These are phyloP conservation scores for Pythium guiyangense DNA, from an alignment of 352 stramenopile genomes.

Conservation along the genomic window DNA sequence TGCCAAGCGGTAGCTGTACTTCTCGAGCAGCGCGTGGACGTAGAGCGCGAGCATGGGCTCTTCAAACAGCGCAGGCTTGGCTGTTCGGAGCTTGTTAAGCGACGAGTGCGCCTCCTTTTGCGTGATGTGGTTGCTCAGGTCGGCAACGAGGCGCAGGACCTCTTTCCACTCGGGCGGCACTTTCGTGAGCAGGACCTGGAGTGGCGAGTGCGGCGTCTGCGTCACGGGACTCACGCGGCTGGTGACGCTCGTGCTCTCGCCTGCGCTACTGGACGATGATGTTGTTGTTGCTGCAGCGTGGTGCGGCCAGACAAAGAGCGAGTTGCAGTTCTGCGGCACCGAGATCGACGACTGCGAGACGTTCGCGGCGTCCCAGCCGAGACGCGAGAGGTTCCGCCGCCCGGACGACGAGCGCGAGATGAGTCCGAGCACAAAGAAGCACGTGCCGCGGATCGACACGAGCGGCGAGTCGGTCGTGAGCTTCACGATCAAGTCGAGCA, in stretches of 20 bases:
- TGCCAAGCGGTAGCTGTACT: constrained; percentile 83
- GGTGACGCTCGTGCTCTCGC: not conserved
- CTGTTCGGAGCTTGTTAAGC: constrained; percentile 73
- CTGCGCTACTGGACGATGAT: not conserved
- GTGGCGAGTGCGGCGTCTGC: constrained; percentile 46
- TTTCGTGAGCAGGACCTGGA: constrained; percentile 66
- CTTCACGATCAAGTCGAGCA: constrained; percentile 86
- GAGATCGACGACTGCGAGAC: constrained; percentile 73
- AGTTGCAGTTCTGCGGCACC: constrained; percentile 74
- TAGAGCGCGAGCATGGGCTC: constrained; percentile 79
- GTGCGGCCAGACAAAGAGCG: constrained; percentile 77
- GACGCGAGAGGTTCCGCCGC: constrained; percentile 54
- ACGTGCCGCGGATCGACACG: constrained; percentile 82
- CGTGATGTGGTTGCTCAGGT: constrained; percentile 88
- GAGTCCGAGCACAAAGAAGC: constrained; percentile 83
- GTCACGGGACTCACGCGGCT: constrained; percentile 42
- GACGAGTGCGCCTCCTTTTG: constrained; percentile 86
- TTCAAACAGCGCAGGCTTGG: constrained; percentile 77
- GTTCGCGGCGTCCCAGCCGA: constrained; percentile 75
- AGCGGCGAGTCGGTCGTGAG: constrained; percentile 76
- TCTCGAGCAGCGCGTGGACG: constrained; percentile 76
- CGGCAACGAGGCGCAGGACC: constrained; percentile 67
- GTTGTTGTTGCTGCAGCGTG: constrained; percentile 6
- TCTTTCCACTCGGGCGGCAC: constrained; percentile 75
- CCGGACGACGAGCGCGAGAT: constrained; percentile 62